Base-by-base conservation (phyloP, 1,284 basidiomycete species). In the Sporisorium exsertum region DNA sequence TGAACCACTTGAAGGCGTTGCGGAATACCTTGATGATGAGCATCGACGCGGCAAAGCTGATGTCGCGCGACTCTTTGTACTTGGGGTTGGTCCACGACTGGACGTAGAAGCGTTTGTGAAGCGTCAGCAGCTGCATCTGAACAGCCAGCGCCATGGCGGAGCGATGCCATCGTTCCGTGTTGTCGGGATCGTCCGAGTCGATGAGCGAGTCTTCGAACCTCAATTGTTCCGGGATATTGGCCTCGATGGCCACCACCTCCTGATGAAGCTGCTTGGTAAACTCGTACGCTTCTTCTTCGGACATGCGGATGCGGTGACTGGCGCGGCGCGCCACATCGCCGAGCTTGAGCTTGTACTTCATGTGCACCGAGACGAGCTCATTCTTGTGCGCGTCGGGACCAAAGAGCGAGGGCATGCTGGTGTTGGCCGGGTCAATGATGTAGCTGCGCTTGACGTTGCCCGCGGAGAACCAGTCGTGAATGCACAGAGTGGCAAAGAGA, bases 51-150 rank as follows among this genome's bases (percentile, higher is more conserved):
- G 66, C 49, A 45, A 77, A 82, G 60, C 80, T 80, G 22, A 81
- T 78, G 40, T 81, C 80, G 18, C 79, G 65, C 22, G 81, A 82
- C 32, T 76, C 65, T 35, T 68, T 72, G 65, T 80, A 81, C 33
- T 53, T 64, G 13, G 71, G 60, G 33, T 80, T 71, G 20, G 75
- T 69, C 81, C 81, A 82, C 18, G 80, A 78, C 49, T 78, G 80
- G 20, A 82, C 73, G 60, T 82, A 82, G 64, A 73, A 82, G n/a
- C 66, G 76, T 50, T 81, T 80, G 67, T 82, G 81, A 42, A 82
- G 62, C 32, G 56, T 65, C 13, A 69, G 61, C 52, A 58, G 53
- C 53, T 58, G 59, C 59, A 59, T 76, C 49, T 65, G 72, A 5
- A 58, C 64, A 6, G 64, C 68, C 33, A 72, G 55, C 15, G 68